A percentile compares a stretch with the other conserved stretches of the same genome.
phyloP scores from a whole-genome alignment of 129 eudicot genomes.

The Mikania micrantha region DNA sequence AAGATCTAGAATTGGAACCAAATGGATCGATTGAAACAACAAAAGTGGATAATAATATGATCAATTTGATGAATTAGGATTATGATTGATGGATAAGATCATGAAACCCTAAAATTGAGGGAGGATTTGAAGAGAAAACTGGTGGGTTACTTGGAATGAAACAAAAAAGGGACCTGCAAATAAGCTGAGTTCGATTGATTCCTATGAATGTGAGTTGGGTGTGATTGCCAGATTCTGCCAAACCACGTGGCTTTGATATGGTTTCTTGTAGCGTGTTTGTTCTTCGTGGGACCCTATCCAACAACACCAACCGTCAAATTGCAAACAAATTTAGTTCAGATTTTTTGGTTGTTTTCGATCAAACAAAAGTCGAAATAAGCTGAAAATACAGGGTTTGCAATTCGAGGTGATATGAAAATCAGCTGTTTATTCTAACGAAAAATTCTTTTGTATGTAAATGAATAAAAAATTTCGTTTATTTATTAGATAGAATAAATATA shows the following conservation, averaged over 20 bases:
- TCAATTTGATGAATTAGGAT: neutral
- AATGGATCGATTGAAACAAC: too few species aligned
- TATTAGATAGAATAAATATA: too few species aligned
- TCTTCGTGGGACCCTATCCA: neutral
- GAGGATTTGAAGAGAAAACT: neutral
- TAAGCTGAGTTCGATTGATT: neutral
- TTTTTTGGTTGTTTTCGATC: neutral
- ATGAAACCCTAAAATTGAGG: conserved; percentile 13
- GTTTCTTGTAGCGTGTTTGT: neutral
- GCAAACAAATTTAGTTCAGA: neutral
- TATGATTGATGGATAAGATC: conserved; percentile 3
- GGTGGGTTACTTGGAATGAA: neutral
- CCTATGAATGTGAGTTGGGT: conserved; percentile 10
- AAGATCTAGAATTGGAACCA: too few species aligned
- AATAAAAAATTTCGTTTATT: too few species aligned
- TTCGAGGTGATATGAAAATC: too few species aligned
- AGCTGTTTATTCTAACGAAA: too few species aligned
- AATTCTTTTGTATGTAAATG: too few species aligned
- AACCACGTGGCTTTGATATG: conserved; percentile 25
- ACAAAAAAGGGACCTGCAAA: conserved; percentile 7
- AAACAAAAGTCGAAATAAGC: neutral
- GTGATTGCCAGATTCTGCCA: conserved; percentile 9
- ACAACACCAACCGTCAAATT: conserved; percentile 13
- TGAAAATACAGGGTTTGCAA: too few species aligned
- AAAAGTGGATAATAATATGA: too few species aligned